Conservation (phyloP, 2,329 filamentous ascomycete species). For the Sporothrix inflata region DNA sequence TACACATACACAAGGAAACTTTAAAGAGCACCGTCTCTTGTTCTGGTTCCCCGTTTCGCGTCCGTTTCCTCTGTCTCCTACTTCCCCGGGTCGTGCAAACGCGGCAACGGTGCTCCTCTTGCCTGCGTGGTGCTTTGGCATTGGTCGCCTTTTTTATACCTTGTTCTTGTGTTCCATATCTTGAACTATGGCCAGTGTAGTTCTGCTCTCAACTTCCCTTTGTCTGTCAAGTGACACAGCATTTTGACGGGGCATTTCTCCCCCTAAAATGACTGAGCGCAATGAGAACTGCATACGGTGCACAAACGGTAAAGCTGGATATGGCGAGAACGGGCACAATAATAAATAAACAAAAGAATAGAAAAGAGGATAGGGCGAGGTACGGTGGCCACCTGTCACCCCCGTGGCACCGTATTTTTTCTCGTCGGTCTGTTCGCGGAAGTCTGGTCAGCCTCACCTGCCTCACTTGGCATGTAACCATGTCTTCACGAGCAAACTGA, state of each 20-base stretch:
- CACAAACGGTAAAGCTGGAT: not conserved
- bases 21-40: not conserved
- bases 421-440: not conserved
- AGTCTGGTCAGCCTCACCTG: not conserved
- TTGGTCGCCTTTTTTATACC: conserved; percentile 3
- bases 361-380: not conserved
- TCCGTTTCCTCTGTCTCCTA: not conserved
- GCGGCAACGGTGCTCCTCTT: not conserved
- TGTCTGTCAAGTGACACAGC: not conserved
- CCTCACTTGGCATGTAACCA: not conserved
- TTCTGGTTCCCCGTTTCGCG: not conserved
- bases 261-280: not conserved
- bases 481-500: not conserved
- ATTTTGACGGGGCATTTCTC: not conserved
- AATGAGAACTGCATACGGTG: no score
- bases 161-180: conserved; percentile 1
- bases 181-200: not conserved
- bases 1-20: conserved; percentile 15
- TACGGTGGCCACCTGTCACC: not conserved
- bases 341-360: not conserved
- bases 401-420: not conserved
- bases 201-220: not conserved
- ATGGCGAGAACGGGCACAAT: not conserved
- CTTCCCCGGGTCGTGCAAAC: conserved; percentile 17
- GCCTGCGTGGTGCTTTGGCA: conserved; percentile 16